Evolutionary conservation across 768 basidiomycete genomes (phyloP).

Genomic region (Lactifluus subvellereus): DNA sequence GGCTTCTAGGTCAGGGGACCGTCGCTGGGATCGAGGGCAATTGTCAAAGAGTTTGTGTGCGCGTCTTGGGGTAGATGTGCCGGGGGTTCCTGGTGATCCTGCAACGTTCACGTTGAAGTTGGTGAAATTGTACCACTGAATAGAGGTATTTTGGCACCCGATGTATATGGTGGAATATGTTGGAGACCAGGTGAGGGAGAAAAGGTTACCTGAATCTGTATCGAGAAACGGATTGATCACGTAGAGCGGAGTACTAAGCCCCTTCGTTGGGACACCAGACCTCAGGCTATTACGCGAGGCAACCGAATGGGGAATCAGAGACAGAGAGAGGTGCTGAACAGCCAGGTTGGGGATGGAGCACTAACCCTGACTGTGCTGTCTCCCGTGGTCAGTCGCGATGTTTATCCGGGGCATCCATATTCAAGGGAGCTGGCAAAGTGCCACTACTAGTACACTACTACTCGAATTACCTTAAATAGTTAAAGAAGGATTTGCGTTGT

Average conservation of each 20-base stretch:
- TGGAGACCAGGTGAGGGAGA: constrained; percentile 75
- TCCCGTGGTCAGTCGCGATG: constrained; percentile 48
- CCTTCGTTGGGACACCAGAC: constrained; percentile 79
- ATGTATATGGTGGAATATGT: constrained; percentile 67
- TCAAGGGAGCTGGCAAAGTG: too few species aligned
- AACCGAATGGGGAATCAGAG: not conserved
- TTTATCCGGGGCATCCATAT: too few species aligned
- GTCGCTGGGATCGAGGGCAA: constrained; percentile 67
- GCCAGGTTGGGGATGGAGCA: too few species aligned
- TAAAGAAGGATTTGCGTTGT: too few species aligned
- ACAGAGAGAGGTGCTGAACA: not conserved
- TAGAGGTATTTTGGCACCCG: constrained; percentile 88
- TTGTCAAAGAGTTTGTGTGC: constrained; percentile 91
- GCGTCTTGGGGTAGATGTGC: constrained; percentile 35
- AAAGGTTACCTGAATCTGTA: constrained; percentile 80
- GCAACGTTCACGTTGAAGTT: constrained; percentile 1
- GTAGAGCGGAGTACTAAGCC: constrained; percentile 60
- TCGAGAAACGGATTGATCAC: constrained; percentile 74
- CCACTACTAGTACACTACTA: too few species aligned
- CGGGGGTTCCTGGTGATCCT: constrained; percentile 19
- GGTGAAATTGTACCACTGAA: constrained; percentile 79
- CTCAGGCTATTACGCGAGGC: constrained; percentile 38
- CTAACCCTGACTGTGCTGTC: constrained; percentile 83
- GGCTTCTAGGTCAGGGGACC: constrained; percentile 62
- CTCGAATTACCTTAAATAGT: too few species aligned